Evolutionary conservation across 2,329 filamentous ascomycete genomes (phyloP), one percentile per base, ranked within the genome.

Genomic region (Byssothecium circinans): DNA sequence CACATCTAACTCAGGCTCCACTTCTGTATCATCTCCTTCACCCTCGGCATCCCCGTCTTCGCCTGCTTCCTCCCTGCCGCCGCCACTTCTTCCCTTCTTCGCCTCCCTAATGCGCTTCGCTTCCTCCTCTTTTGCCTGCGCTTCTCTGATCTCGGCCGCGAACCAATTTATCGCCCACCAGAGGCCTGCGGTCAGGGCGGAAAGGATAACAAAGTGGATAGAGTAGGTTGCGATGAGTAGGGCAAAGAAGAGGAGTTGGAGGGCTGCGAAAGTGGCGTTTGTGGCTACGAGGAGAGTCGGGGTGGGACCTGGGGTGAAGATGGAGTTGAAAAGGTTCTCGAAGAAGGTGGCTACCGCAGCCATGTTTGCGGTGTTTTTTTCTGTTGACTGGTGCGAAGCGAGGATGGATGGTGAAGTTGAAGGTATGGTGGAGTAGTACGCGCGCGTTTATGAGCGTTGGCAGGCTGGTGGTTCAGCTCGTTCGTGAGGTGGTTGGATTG

Each of bases 81-180:
- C 60, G 4, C 55, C 55, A 42, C 42, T 54, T 54, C 43, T 56
- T 32, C 45, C 56, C 49, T 65, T 77, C 71, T 62, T 67, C 57
- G 60, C 70, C 45, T 68, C 67, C 19, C 70, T 60, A 50, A 75
- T 69, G 51, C 73, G 67, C 53, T 76, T 77, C 15, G 76, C 76
- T 54, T 80, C 77, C 58, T 78, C 76, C 59, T 78, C 72, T 58
- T 74, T 69, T 35, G 64, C 65, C 56, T 78, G 69, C 54, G 75
- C 73, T 25, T 73, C 72, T 23, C 70, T 67, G 43, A 86, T 70
- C 65, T 86, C 92, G 37, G 75, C 75, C 45, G 89, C 91, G 67
- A 99, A 97, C 94, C 94, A 99, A 80, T 97, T 97, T 75, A 97
- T 91, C 47, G 88, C 84, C 77, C 83, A 91, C 94, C 94, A 99